Evolutionary conservation across 495 filamentous ascomycete genomes (phyloP).

Genomic region (Geoglossum glabrum): DNA sequence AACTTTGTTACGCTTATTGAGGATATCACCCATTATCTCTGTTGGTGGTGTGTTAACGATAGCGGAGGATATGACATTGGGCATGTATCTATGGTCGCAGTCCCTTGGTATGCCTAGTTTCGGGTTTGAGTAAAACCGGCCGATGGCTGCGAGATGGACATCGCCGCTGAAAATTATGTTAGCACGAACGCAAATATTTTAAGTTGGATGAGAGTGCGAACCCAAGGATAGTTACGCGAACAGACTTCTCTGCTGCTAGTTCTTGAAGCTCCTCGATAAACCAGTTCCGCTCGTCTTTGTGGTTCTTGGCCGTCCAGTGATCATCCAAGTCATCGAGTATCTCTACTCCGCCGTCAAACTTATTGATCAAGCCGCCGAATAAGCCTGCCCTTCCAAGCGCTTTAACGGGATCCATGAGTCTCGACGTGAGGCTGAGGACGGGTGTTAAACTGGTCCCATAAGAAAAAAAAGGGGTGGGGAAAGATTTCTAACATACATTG

Average conservation of each 20-base stretch:
- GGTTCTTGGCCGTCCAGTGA: conserved; percentile 91
- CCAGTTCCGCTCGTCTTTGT: conserved; percentile 72
- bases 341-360: conserved; percentile 81
- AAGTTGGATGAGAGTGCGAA: conserved; percentile 11
- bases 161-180: conserved; percentile 39
- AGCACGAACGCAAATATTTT: background rate
- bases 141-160: conserved; percentile 80
- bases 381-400: conserved; percentile 65
- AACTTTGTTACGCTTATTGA: conserved; percentile 84
- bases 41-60: conserved; percentile 85
- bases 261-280: conserved; percentile 80
- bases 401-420: conserved; percentile 69
- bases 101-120: conserved; percentile 60
- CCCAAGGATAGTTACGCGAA: conserved; percentile 78
- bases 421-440: conserved; percentile 51
- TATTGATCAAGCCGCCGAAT: conserved; percentile 66
- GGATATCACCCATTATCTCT: conserved; percentile 69
- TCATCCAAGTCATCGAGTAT: conserved; percentile 85
- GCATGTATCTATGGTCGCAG: conserved; percentile 85
- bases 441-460: conserved; percentile 6
- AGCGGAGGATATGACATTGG: conserved; percentile 71
- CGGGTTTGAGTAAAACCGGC: conserved; percentile 84
- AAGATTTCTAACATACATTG: conserved; percentile 25
- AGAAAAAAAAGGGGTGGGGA: background rate
- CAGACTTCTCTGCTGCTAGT: conserved; percentile 71